Base-by-base conservation (phyloP, 768 basidiomycete genomes). In the Pulveroboletus sp. region DNA sequence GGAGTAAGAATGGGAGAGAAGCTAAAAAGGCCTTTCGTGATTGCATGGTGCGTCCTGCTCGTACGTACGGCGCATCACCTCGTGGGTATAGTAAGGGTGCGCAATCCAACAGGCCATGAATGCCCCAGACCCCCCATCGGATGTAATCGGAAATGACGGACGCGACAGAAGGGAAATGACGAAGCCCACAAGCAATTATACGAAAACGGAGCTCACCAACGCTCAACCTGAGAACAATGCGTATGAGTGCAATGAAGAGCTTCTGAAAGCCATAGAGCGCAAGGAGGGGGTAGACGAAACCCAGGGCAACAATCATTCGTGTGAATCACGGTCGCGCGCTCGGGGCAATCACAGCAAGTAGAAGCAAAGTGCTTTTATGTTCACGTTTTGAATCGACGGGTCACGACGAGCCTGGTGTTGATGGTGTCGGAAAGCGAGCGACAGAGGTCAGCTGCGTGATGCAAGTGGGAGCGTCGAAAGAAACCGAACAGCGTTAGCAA, bases 251-350 rank as follows among this genome's bases (percentile, higher is more conserved):
- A 11, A 46, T 30, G 32, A 59, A 12, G 35, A 59, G 38, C 33
- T 30, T 54, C 36, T 49, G 54, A n/a, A 61, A 12, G 17, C 50
- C 57, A 50, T 59, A 56, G 10, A 65, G 47, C 26, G 40, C 43
- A 6, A 65, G 59, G 31, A 59, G 21, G 5, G 61, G 57, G 36
- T 45, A 61, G 37, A 65, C 49, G 12, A 57, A 44, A 27, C 54
- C 53, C 32, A 64, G 48, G 35, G 64, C 47, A n/a, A 66, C 49
- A 17, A 66, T 57, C 64, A 65, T 64, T 17, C 32, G 37, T 11
- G 12, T 6, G 5, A n/a, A n/a, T 45, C 33, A 31, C 46, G 39
- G 35, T 14, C 17, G 32, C 26, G 35, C 33, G 21, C 21, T 21
- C 21, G 21, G 21, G 18, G 12, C 15, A 24, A 24, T 26, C n/a